These are phyloP conservation scores for Fusarium fracticaudum DNA, from an alignment of 2,329 filamentous ascomycete species.

Conservation along the genomic window DNA sequence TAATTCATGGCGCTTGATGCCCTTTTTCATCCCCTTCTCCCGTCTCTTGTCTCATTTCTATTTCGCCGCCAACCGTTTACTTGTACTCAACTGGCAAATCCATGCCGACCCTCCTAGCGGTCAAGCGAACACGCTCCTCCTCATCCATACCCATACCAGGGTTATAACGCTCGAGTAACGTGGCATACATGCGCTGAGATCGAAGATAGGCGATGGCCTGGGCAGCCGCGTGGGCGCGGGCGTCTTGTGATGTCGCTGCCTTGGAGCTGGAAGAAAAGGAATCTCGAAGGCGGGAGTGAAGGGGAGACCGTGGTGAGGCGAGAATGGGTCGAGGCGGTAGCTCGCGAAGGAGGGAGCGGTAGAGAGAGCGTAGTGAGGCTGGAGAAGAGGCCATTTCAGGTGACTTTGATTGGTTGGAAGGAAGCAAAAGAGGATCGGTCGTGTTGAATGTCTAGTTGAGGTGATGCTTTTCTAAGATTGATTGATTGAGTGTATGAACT, in stretches of 20 bases:
- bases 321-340: constrained; percentile 76
- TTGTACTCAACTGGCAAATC: constrained; percentile 76
- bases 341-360: constrained; percentile 89
- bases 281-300: constrained; percentile 46
- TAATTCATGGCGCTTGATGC: background rate
- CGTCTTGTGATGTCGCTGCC: constrained; percentile 57
- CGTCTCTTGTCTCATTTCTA: background rate
- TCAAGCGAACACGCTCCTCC: constrained; percentile 84
- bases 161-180: constrained; percentile 90
- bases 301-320: constrained; percentile 65
- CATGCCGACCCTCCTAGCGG: constrained; percentile 89
- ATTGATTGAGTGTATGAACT: constrained; percentile 4
- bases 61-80: background rate
- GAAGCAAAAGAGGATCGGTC: background rate
- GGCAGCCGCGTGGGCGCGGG: constrained; percentile 60
- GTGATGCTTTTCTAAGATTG: constrained; percentile 1
- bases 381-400: constrained; percentile 50
- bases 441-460: background rate
- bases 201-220: constrained; percentile 83
- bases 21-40: background rate
- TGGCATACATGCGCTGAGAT: constrained; percentile 86
- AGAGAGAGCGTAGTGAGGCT: constrained; percentile 76
- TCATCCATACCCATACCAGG: constrained; percentile 88
- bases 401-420: background rate
- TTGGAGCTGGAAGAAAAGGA: constrained; percentile 56